Evolutionary conservation across 2,329 filamentous ascomycete genomes (phyloP), one percentile per base, ranked within the genome.

Genomic region (Lasiodiplodia gonubiensis): DNA sequence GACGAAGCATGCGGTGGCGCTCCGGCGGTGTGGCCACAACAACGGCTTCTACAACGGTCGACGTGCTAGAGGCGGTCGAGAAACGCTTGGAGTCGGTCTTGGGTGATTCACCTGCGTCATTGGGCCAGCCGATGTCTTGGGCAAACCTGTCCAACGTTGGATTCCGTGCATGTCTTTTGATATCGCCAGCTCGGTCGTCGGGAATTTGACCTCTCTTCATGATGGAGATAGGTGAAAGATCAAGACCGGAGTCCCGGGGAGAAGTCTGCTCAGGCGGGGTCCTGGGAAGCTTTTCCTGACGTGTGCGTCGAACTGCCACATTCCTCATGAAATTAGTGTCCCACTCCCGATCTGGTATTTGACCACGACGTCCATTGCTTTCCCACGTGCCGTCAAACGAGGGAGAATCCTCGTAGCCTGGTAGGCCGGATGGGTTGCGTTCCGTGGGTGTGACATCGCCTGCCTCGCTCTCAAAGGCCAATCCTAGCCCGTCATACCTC

Each of bases 21-120:
- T 79, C 80, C 48, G 80, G 82, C 4, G 83, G 82, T 18, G 81
- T 80, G 21, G 85, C 80, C 53, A 87, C 81, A 35, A 88, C 85
- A 72, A 86, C 80, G 14, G 84, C 86, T 76, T 86, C 80, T 8
- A 81, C 85, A 18, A 88, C 79, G 0, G 85, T 86, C 6, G 86
- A 88, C 12, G 82, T 80, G 25, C 81, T 81, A 2, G 86, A 88
- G 2, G 82, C 75, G 18, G 74, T 80, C 16, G 86, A 88, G 23
- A 82, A 76, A 52, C 86, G 81, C 70, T 80, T 80, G 46, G 72
- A 72, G 42, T 77, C 75, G 11, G 71, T 69, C 39, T 79, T 77
- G 57, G 65, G 71, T 60, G 61, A 73, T 64, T 54, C 74, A 69
- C 69, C 78, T 71, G 59, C 67, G 46, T 77, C 74, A 10, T 78